Evolutionary conservation across 805 yeast genomes (phyloP), one percentile per base, ranked within the genome.

Genomic region (Soucietia sequanensis): DNA sequence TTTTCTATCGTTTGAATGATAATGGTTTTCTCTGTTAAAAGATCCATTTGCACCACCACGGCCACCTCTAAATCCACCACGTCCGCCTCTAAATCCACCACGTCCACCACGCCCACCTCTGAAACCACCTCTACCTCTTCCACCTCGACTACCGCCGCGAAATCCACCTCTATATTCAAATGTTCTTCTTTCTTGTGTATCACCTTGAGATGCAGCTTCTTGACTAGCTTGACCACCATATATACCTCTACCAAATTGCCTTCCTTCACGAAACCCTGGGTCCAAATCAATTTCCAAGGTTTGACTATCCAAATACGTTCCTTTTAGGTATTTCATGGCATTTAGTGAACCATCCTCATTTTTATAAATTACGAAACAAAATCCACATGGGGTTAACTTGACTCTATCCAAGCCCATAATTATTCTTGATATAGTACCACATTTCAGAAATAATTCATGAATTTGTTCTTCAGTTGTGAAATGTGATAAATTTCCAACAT

Each of bases 391-490:
- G 1, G 96, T 90, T 50, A 82, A 79, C 46, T 85, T 84, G 56
- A 82, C 81, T 45, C 96, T 74, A 58, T 93, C 97, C 23, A 93
- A 73, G 0, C 99, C 99, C 98, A 93, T 93, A 33, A 91, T 80
- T 27, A 90, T 85, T 51, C 83, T 72, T 45, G 78, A 78, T 25
- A 91, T 80, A 11, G 76, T 68, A 1, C 97, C 98, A 52, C 86
- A 80, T 57, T 84, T 83, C 41, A 84, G 75, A 53, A 93, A 88
- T 33, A 93, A 62, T 58, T 90, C 98, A 56, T 81, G 83, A 11
- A 91, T 78, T 60, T 91, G 97, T 56, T 93, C 99, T 58, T 93
- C 99, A 1, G 96, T 84, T 3, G 98, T 90, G 61, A 81, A 85
- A 48, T 87, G 86, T 2, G 95, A 81, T 21, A 93, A 60, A 58